phyloP scores from a whole-genome alignment of 192 early-diverging fungal species.

The Podila epigama region DNA sequence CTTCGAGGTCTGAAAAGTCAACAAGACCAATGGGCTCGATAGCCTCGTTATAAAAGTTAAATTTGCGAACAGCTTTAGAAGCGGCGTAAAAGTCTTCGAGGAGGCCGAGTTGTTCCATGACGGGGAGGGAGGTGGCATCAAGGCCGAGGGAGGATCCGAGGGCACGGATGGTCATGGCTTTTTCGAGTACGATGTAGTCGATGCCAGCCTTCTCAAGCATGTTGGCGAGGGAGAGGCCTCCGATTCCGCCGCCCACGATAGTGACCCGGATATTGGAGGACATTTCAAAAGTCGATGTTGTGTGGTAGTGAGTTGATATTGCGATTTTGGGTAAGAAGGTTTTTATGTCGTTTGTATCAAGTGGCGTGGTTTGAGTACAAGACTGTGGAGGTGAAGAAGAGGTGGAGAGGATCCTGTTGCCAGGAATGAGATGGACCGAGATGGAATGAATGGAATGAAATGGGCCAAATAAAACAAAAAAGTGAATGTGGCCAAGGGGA shows the following conservation, averaged over 20 bases:
- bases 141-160: conserved; percentile 20
- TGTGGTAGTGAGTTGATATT: background rate
- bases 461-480: too few relatives aligned
- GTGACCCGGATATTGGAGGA: conserved; percentile 35
- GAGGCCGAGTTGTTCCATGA: conserved; percentile 30
- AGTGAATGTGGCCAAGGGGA: conserved; percentile 7
- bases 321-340: background rate
- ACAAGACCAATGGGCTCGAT: conserved; percentile 6
- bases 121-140: conserved; percentile 11
- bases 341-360: too few relatives aligned
- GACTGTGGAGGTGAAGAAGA: too few relatives aligned
- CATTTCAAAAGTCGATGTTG: conserved; percentile 15
- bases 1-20: conserved; percentile 24
- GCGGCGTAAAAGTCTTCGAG: conserved; percentile 17
- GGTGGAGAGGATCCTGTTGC: too few relatives aligned
- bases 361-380: too few relatives aligned
- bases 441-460: conserved; percentile 3
- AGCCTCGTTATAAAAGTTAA: conserved; percentile 18
- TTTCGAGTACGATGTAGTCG: conserved; percentile 30
- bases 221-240: conserved; percentile 10
- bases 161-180: conserved; percentile 3
- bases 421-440: background rate
- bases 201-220: conserved; percentile 30
- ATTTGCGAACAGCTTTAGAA: conserved; percentile 17
- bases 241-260: background rate